Conservation (phyloP, 441 rosid species). For the Corymbia citriodora region DNA sequence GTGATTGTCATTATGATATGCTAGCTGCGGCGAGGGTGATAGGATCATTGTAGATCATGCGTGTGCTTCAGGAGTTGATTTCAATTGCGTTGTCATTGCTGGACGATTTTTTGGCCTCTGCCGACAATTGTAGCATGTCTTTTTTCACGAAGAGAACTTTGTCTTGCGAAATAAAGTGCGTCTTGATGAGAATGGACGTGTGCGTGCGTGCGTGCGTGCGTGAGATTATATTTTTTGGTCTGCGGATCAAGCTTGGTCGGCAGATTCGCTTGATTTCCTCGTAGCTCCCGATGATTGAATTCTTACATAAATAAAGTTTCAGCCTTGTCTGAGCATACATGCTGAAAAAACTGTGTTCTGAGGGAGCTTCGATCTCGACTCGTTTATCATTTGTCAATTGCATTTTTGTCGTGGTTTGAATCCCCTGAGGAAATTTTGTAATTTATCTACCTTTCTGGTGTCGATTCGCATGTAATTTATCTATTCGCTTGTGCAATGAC, state of each 20-base stretch:
- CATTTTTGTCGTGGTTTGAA: neutral
- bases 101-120: neutral
- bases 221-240: neutral
- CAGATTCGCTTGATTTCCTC: neutral
- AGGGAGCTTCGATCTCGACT: neutral
- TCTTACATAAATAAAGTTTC: conserved; percentile 11
- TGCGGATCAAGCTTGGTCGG: neutral
- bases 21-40: neutral
- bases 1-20: neutral
- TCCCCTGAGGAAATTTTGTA: neutral
- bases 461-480: neutral
- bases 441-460: neutral
- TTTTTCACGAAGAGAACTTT: neutral
- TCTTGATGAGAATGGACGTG: neutral
- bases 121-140: neutral
- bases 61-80: neutral
- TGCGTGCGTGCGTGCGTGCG: neutral
- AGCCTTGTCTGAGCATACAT: conserved; percentile 23
- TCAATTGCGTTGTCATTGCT: neutral
- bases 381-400: neutral
- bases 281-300: conserved; percentile 14
- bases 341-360: conserved; percentile 6
- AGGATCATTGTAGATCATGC: neutral
- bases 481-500: neutral
- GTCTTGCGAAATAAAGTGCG: neutral